Base-by-base conservation (phyloP, 495 filamentous ascomycete species). In the Pyronema omphalodes region DNA sequence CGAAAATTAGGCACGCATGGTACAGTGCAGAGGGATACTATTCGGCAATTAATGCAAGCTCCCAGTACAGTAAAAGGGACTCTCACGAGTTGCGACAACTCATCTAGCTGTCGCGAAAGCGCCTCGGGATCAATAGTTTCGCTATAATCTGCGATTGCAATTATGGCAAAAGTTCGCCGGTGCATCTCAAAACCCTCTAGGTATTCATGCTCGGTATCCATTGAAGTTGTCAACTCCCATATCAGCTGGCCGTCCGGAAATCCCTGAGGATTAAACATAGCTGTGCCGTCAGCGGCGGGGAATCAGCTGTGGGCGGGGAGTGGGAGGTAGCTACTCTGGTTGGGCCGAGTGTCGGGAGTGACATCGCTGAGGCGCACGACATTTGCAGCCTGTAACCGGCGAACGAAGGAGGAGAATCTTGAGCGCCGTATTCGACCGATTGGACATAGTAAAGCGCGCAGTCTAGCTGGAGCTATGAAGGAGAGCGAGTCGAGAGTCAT, bases 181-280 rank as follows among this genome's bases (percentile, higher is more conserved):
- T 66, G 47, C 19, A 58, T 54, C 46, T 66, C 62, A 46, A 65
- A 65, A 9, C 53, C 53, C 46, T 66, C 63, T 15, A 66, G 52
- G 33, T 66, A 66, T 41, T 66, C 59, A 40, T 66, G 63, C 44
- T 37, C 82, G 74, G 37, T 85, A 76, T 47, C 86, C 79, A 57
- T 84, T 71, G 56, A 82, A 49, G 82, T 86, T 39, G 84, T 81
- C 51, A 95, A 73, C 65, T 94, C 83, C 74, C 93, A 95, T 57
- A 95, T 76, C 58, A 99, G 82, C 58, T 81, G 78, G 52, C 91
- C 91, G 55, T 78, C 78, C 7, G 89, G 89, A 66, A 93, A 96
- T 1, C 86, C 87, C 58, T 93, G 72, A 23, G 91, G 91, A 43
- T 87, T 93, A 67, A 98, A 94, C 81, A 93, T 88, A 62, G 87